These are phyloP conservation scores for Ogataea salicorniae DNA, from an alignment of 805 yeast species.

Conservation along the genomic window DNA sequence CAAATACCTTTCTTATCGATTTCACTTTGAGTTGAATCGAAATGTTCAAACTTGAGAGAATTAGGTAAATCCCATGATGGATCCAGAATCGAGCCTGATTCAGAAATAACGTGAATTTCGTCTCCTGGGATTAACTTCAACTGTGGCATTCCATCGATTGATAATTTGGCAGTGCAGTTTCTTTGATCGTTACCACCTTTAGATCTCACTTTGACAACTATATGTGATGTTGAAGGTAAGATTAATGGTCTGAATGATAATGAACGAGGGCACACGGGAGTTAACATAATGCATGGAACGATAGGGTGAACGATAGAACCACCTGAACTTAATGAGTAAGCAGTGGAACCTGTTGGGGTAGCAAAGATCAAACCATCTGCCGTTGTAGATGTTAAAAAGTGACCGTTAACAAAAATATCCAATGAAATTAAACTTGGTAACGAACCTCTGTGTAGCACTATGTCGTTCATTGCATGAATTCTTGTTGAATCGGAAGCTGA, in stretches of 20 bases:
- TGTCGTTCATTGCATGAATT: slow-evolving; percentile 88
- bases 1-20: slow-evolving; percentile 57
- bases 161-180: slow-evolving; percentile 46
- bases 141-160: slow-evolving; percentile 81
- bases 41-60: slow-evolving; percentile 7
- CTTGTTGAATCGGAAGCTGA: slow-evolving; percentile 23
- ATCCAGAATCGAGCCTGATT: slow-evolving; percentile 54
- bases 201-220: slow-evolving; percentile 56
- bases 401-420: slow-evolving; percentile 81
- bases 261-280: slow-evolving; percentile 91
- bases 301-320: slow-evolving; percentile 90
- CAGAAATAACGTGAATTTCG: slow-evolving; percentile 67
- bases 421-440: slow-evolving; percentile 80
- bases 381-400: slow-evolving; percentile 80
- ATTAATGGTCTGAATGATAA: slow-evolving; percentile 85
- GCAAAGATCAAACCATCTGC: slow-evolving; percentile 86
- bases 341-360: slow-evolving; percentile 95
- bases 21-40: neutral
- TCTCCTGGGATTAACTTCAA: slow-evolving; percentile 68
- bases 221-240: slow-evolving; percentile 72
- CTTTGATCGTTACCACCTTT: slow-evolving; percentile 26
- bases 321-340: slow-evolving; percentile 84
- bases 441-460: slow-evolving; percentile 81
- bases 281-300: slow-evolving; percentile 73
- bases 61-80: slow-evolving; percentile 46